Evolutionary conservation across 2,329 filamentous ascomycete species (phyloP), one percentile per base, ranked within the genome.

Genomic region (Penicillium thymicola): DNA sequence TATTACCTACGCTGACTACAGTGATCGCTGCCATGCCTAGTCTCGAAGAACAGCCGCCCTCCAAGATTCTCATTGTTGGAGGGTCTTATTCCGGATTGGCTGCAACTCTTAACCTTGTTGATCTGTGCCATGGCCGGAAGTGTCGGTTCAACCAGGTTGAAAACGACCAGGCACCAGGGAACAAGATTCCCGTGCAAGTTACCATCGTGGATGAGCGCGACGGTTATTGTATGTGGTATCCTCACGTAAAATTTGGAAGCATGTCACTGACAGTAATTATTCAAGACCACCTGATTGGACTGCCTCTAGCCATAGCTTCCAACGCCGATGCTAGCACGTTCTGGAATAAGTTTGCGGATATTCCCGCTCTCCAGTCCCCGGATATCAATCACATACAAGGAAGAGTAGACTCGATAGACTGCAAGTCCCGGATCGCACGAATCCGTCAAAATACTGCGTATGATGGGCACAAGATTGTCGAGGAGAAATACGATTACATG

Each of bases 181-280:
- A 38, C 16, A 55, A n/a, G 23, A 36, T 55, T 28, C 32, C 45
- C 3, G 52, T 55, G 5, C 45, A 89, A 37, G 84, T 91, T 52
- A 90, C 86, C 42, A 81, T 92, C 32, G 83, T 89, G 23, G 88
- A 91, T 66, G 87, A 91, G 73, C 79, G 87, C 21, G 88, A 91
- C 76, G 89, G 89, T 14, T 90, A 84, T 70, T 90, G 88, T 91
- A 77, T 65, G 86, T 75, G 4, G 9, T 13, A 38, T 37, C 18
- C 37, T 32, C 34, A 5, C 30, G 11, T 4, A 56, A 11, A 0
- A 21, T 23, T 10, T 21, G 21, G 13, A 47, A 27, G 3, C 5
- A 14, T 16, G 25, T 14, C n/a, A 38, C 37, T 37, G 21, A 50
- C 21, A 5, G 9, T 43, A 16, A 11, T n/a, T 27, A 30, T 45